Evolutionary conservation across 164 flowering plant species (phyloP).

Genomic region (Vitis amurensis): DNA sequence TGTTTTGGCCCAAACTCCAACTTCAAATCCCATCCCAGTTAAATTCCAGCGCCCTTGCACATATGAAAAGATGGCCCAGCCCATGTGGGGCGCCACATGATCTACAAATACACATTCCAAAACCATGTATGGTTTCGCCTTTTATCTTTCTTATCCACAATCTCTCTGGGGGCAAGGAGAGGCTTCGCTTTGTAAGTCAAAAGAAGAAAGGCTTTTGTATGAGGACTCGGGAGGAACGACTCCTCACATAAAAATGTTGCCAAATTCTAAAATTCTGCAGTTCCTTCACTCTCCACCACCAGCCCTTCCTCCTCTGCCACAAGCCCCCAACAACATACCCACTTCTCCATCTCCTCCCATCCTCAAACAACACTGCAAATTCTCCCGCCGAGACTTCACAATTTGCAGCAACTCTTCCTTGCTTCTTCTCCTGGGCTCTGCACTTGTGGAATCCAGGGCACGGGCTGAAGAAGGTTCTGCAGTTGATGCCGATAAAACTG

Average conservation of each 20-base stretch:
- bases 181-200: no score
- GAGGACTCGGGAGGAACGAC: no score
- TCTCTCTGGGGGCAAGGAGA: no score
- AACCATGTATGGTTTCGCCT: no score
- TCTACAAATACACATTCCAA: no score
- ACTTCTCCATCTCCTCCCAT: conserved; percentile 11
- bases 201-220: no score
- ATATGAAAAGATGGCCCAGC: no score
- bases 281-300: conserved; percentile 10
- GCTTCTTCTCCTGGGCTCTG: conserved; percentile 44
- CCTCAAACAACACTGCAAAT: conserved; percentile 23
- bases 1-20: no score
- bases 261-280: conserved; percentile 14
- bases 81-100: no score
- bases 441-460: conserved; percentile 27
- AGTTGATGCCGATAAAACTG: not conserved
- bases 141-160: no score
- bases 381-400: conserved; percentile 57
- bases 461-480: conserved; percentile 40
- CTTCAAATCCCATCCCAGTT: no score
- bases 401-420: conserved; percentile 35
- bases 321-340: conserved; percentile 13
- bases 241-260: conserved; percentile 20
- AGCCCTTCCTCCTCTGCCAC: conserved; percentile 10
- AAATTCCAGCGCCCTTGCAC: no score